Base-by-base conservation (phyloP, 2,329 filamentous ascomycete genomes). In the Scedosporium aurantiacum region DNA sequence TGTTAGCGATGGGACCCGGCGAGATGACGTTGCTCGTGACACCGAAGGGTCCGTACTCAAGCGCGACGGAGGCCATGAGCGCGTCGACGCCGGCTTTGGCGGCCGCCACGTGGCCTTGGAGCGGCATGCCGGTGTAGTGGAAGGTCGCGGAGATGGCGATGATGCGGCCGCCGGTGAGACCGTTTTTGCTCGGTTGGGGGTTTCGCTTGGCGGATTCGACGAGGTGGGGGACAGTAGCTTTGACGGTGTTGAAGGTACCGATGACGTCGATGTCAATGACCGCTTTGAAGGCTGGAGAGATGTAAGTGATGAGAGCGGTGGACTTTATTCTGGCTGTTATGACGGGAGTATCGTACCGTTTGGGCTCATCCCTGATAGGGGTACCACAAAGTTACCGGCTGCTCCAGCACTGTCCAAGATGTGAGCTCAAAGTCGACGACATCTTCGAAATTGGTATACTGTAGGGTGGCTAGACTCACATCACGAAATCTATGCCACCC, bases 221-320 rank as follows among this genome's bases (percentile, higher is more conserved):
- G 2, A 99, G 82, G 68, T 96, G 82, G 0, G 91, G 90, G 40
- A 97, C 77, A 1, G 91, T 94, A 3, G 93, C 91, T 76, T 97
- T 97, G 70, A 96, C 81, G 2, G 91, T 96, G 77, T 97, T 96
- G 77, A 89, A 99, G 16, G 90, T 95, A 37, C 94, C 94, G 41
- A 97, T 74, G 2, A 96, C 88, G 71, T 97, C 94, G 69, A 99
- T 99, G 64, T 97, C 94, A 68, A 97, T 93, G 66, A 99, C 94
- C 0, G 90, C 81, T 74, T 92, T 95, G 84, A 99, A 96, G 3
- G 90, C 94, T 65, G 16, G 18, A 8, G 2, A 60, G 27, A 52
- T 62, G 55, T 28, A 37, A 45, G 23, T 4, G 21, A 60, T 21
- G 28, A 58, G 41, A 43, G 37, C n/a, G 37, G 10, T 23, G 25